Percentiles rank a stretch among this genome's conserved stretches.
Conservation (phyloP, 257 asterid genomes). For the Perilla frutescens region DNA sequence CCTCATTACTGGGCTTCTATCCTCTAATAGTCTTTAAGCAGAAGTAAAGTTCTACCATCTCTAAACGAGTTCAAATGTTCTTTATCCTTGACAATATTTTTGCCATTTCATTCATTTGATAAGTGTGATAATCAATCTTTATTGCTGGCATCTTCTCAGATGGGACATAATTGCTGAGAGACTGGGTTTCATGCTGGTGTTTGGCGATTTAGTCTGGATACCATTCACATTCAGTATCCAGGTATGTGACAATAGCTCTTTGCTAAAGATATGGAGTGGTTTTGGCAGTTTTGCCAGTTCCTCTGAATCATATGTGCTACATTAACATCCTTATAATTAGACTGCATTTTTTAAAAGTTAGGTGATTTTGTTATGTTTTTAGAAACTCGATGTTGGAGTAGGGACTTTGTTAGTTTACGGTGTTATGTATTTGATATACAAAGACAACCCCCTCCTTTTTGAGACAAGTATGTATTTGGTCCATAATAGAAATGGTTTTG, state of each 20-base stretch:
- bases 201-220: conserved; percentile 97
- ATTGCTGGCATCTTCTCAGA: conserved; percentile 49
- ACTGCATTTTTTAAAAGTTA: too few species aligned
- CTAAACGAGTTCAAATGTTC: neutral
- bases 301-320: neutral
- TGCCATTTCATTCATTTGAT: conserved; percentile 23
- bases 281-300: neutral
- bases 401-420: neutral
- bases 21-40: neutral
- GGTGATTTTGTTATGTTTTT: neutral
- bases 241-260: conserved; percentile 39
- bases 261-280: neutral
- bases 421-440: neutral
- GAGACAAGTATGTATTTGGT: neutral
- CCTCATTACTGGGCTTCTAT: neutral
- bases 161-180: conserved; percentile 99
- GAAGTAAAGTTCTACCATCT: conserved; percentile 14
- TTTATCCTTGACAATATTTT: conserved; percentile 16
- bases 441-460: neutral
- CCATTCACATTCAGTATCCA: conserved; percentile 98
- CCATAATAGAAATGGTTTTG: conserved; percentile 1
- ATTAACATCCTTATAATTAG: neutral
- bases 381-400: conserved; percentile 9
- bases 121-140: conserved; percentile 25
- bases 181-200: conserved; percentile 97